Evolutionary conservation across 371 early-diverging fungal genomes (phyloP), one percentile per base, ranked within the genome.

Genomic region (Mucor plumbeus): DNA sequence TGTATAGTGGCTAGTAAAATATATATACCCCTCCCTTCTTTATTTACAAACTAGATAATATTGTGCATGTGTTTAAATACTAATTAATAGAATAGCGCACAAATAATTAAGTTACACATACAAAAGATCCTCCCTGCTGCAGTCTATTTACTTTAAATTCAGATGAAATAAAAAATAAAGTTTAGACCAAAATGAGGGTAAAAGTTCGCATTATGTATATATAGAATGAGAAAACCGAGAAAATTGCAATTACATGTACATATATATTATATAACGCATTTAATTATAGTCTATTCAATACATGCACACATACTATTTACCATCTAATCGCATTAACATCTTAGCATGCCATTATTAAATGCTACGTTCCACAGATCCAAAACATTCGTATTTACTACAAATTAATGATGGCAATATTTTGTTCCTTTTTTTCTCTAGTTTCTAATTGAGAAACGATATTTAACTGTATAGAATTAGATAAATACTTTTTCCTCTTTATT

Each of bases 291-390:
- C 11, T 3, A 5, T 9, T 10, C 11, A 14, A 41, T 41, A 41
- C 43, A 41, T 41, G 43, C 1, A 19, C 19, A 48, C 8, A 4
- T 48, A 38, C 7, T 38, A 38, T 38, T 38, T 9, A 38, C 38
- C 7, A 38, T 9, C 7, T 38, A 2, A 38, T 38, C 7, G 9
- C 38, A 38, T 11, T 38, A 2, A 11, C 38, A 38, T 38, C 11
- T 2, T 38, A 38, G 38, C 38, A 38, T 38, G 11, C 10, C 50
- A 50, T 50, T 21, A 50, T 50, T 44, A 44, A 17, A 50, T 50
- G 50, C 50, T 21, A 50, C 50, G 50, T 50, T 50, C 5, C 50
- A 50, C 50, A 50, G 21, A 26, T 50, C 50, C 50, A 50, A 44
- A 21, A 1, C 50, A 26, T 50, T 4, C 50, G 11, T 21, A 50